A percentile compares a stretch with the other conserved stretches of the same genome.
Conservation (phyloP, 305 asterid genomes). For the Euphrasia arctica region DNA sequence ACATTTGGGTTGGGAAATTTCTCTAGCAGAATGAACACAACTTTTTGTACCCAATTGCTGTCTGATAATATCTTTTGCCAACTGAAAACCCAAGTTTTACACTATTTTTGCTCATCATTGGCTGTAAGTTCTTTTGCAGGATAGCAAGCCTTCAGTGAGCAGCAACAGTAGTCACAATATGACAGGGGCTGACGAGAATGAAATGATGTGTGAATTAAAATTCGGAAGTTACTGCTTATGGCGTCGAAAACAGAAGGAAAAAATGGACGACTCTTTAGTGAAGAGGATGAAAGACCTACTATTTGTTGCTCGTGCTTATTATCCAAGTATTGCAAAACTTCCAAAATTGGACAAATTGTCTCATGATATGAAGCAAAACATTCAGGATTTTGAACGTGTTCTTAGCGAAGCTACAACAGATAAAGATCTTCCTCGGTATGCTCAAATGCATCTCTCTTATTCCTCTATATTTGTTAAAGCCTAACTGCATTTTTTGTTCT, state of each 20-base stretch:
- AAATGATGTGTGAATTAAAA: constrained; percentile 64
- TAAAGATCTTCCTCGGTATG: constrained; percentile 94
- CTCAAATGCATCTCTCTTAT: constrained; percentile 23
- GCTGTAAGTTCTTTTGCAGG: constrained; percentile 41
- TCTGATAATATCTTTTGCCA: constrained; percentile 29
- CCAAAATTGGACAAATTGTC: constrained; percentile 75
- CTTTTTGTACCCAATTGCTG: neutral
- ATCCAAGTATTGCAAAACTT: constrained; percentile 96
- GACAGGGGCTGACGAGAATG: constrained; percentile 53
- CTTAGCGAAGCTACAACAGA: constrained; percentile 87
- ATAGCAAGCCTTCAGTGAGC: constrained; percentile 31
- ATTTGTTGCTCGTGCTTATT: constrained; percentile 95
- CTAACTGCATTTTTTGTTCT: constrained; percentile 15
- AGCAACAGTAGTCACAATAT: constrained; percentile 31
- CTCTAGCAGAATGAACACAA: neutral
- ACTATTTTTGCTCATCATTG: constrained; percentile 19
- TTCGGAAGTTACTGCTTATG: constrained; percentile 96
- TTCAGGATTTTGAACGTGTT: constrained; percentile 96
- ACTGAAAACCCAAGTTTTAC: constrained; percentile 17
- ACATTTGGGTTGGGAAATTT: neutral
- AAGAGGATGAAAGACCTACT: constrained; percentile 96
- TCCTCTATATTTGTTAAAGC: neutral
- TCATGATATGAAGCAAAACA: constrained; percentile 85
- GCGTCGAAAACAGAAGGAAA: constrained; percentile 77
- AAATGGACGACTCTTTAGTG: constrained; percentile 68